Base-by-base conservation (phyloP, 176 grass and related monocot genomes). In the Thalia dealbata region DNA sequence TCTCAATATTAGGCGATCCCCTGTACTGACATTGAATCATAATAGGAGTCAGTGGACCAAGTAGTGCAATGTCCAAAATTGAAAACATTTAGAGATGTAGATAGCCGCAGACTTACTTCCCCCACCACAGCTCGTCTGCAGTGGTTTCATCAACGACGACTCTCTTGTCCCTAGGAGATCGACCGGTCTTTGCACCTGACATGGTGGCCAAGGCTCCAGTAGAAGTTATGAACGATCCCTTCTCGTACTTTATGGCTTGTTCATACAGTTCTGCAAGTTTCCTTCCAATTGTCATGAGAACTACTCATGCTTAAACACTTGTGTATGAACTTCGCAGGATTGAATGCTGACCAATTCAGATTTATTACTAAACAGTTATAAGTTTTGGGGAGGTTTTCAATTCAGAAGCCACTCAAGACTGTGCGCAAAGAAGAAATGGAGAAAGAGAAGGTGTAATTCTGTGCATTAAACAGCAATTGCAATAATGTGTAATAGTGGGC, bases 241-340 rank as follows among this genome's bases (percentile, higher is more conserved):
- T 99, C 87, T 99, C 95, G 51, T 91, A 93, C 85, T 93, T 99
- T 29, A 99, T 93, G 41, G 95, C 90, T 88, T 97, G 95, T 85
- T 97, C 95, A 79, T 99, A 99, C 79, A 97, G 78, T 77, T 97
- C 95, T 89, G 22, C 21, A 21, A 21, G 52, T 21, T 15, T 3
- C 2, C 6, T 55, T 8, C 16, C 52, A 21, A 2, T 8, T 3
- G 6, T 13, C 50, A 52, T 13, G 21, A 24, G 0, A 19, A 60
- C 4, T 38, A 38, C 32, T 38, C 32, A 38, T 38, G 32, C 4
- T 4, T 4, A 1, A 38, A 38, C 32, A 38, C 32, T 38, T 38
- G 32, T 2, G 32, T 38, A 38, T 38, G 32, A n/a, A n/a, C n/a
- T n/a, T n/a, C n/a, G n/a, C n/a, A n/a, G n/a, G n/a, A n/a, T n/a